Conservation (phyloP, 805 yeast species). For the Schizosaccharomyces osmophilus region DNA sequence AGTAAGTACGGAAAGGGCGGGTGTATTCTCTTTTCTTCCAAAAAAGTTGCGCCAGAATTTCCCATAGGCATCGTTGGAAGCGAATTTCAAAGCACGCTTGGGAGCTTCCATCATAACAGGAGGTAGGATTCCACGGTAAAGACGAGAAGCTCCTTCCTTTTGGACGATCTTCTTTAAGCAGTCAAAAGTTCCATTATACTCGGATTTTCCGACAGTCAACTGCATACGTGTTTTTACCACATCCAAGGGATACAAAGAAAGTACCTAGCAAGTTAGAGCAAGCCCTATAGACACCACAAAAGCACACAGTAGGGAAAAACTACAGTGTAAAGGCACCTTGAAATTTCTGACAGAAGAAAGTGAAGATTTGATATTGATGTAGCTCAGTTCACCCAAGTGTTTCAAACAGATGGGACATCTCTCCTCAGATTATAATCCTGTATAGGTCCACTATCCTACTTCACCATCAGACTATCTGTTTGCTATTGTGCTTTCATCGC, state of each 20-base stretch:
- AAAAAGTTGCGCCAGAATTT: constrained; percentile 49
- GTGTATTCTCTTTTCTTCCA: constrained; percentile 47
- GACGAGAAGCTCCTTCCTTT: constrained; percentile 57
- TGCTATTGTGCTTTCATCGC: background rate
- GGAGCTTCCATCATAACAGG: constrained; percentile 99
- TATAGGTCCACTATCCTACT: background rate
- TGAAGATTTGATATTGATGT: too few species aligned
- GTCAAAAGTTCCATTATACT: constrained; percentile 63
- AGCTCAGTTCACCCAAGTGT: too few species aligned
- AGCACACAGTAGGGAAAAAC: background rate
- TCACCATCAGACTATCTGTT: background rate
- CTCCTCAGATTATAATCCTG: background rate
- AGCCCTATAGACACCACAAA: background rate
- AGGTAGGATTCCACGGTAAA: constrained; percentile 84
- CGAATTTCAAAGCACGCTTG: constrained; percentile 91
- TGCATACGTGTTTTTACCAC: constrained; percentile 82
- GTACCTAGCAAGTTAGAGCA: constrained; percentile 17
- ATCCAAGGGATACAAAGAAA: constrained; percentile 77
- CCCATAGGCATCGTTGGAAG: constrained; percentile 94
- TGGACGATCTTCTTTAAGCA: constrained; percentile 62
- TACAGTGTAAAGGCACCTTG: background rate
- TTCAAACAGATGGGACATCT: too few species aligned
- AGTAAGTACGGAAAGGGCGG: constrained; percentile 63
- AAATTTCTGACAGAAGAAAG: background rate
- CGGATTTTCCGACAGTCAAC: constrained; percentile 39